phyloP scores from a whole-genome alignment of 495 filamentous ascomycete species.

The Thermothielavioides terrestris region DNA sequence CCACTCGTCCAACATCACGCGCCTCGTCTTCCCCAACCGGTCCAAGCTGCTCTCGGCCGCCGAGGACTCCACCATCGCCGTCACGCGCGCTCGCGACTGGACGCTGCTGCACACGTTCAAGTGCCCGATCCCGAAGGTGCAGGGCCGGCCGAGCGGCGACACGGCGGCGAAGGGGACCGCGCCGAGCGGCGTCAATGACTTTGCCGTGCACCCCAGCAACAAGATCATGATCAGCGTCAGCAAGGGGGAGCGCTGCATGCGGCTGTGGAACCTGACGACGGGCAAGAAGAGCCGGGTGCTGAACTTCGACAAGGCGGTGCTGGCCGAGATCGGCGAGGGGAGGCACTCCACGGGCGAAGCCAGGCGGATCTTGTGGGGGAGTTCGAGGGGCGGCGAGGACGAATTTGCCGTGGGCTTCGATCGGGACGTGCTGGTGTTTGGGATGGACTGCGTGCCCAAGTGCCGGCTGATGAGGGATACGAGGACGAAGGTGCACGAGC shows the following conservation, averaged over 20 bases:
- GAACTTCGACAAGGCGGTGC: conserved; percentile 62
- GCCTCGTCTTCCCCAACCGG: conserved; percentile 73
- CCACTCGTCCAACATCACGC: conserved; percentile 70
- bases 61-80: conserved; percentile 81
- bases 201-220: conserved; percentile 90
- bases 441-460: conserved; percentile 75
- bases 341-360: conserved; percentile 73
- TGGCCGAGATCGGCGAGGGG: conserved; percentile 66
- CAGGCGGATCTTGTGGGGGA: conserved; percentile 73
- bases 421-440: conserved; percentile 73
- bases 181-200: conserved; percentile 88
- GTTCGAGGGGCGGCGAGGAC: conserved; percentile 50
- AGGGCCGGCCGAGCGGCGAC: conserved; percentile 80
- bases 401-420: conserved; percentile 89
- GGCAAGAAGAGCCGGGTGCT: conserved; percentile 90
- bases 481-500: conserved; percentile 70
- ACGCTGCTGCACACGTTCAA: conserved; percentile 82
- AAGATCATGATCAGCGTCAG: conserved; percentile 91
- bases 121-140: conserved; percentile 72
- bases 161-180: conserved; percentile 74
- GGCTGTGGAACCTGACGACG: conserved; percentile 94
- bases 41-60: conserved; percentile 76
- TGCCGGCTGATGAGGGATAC: conserved; percentile 59
- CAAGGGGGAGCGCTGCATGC: conserved; percentile 80
- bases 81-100: conserved; percentile 85